phyloP scores from a whole-genome alignment of 2,329 filamentous ascomycete species.

The Hymenoscyphus albidus region DNA sequence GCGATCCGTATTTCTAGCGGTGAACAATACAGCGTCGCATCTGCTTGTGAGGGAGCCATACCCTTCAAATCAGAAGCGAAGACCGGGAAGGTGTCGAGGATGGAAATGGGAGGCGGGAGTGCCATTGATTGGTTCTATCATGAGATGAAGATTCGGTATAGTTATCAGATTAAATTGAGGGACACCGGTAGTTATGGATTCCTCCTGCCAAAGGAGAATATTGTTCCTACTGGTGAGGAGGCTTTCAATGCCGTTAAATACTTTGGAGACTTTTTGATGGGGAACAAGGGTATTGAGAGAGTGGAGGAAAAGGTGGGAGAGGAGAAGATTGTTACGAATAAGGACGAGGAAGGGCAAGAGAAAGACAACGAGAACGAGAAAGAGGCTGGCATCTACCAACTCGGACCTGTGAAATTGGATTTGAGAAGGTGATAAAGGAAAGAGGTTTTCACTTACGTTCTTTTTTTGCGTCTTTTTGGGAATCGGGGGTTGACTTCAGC shows the following conservation, averaged over 20 bases:
- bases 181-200: conserved; percentile 96
- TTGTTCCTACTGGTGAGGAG: conserved; percentile 86
- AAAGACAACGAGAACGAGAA: conserved; percentile 18
- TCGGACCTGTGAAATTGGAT: conserved; percentile 25
- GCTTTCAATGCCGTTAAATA: conserved; percentile 79
- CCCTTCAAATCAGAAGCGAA: conserved; percentile 28
- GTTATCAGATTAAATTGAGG: conserved; percentile 90
- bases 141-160: conserved; percentile 74
- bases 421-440: conserved; percentile 20
- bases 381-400: conserved; percentile 7
- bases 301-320: not conserved
- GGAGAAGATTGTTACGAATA: not conserved
- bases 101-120: conserved; percentile 77
- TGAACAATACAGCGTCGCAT: conserved; percentile 71
- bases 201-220: conserved; percentile 78
- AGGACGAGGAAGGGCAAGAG: conserved; percentile 12
- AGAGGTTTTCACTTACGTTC: not conserved
- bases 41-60: conserved; percentile 81
- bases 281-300: conserved; percentile 63
- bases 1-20: conserved; percentile 78
- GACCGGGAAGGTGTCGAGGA: conserved; percentile 41
- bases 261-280: conserved; percentile 74
- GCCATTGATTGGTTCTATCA: conserved; percentile 96
- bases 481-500: too few relatives aligned
- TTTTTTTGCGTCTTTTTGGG: too few relatives aligned